These are phyloP conservation scores for Tetracladium maxilliforme DNA, from an alignment of 2,329 filamentous ascomycete species.

Conservation along the genomic window DNA sequence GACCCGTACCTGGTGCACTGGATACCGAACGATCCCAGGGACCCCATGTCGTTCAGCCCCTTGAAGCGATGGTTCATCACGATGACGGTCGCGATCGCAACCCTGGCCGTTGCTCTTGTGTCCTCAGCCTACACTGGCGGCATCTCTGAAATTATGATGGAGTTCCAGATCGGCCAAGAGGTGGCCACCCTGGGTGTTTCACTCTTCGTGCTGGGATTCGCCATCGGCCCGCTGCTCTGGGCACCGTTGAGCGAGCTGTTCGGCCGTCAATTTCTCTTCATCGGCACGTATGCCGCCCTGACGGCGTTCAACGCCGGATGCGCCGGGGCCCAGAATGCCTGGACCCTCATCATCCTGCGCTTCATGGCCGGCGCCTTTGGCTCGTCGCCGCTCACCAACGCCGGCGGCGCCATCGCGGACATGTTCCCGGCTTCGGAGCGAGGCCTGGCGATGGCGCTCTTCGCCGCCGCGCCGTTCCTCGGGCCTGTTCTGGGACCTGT, in stretches of 20 bases:
- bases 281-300: conserved; percentile 39
- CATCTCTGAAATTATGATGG: conserved; percentile 14
- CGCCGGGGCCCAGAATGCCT: conserved; percentile 40
- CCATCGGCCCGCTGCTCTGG: conserved; percentile 27
- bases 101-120: conserved; percentile 3
- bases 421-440: conserved; percentile 34
- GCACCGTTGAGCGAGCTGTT: conserved; percentile 37
- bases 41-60: conserved; percentile 32
- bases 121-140: conserved; percentile 23
- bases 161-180: conserved; percentile 18
- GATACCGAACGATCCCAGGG: conserved; percentile 36
- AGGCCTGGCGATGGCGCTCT: conserved; percentile 42
- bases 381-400: conserved; percentile 21
- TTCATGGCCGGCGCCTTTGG: conserved; percentile 26
- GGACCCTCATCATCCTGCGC: conserved; percentile 40
- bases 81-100: conserved; percentile 24
- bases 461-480: conserved; percentile 51
- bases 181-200: conserved; percentile 23
- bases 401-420: conserved; percentile 24
- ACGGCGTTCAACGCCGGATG: conserved; percentile 46
- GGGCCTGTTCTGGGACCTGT: conserved; percentile 51
- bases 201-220: conserved; percentile 28
- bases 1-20: conserved; percentile 34
- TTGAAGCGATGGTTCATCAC: conserved; percentile 34
- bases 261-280: conserved; percentile 44